Evolutionary conservation across 192 early-diverging fungal genomes (phyloP), one percentile per base, ranked within the genome.

Genomic region (Dissophora ornata): DNA sequence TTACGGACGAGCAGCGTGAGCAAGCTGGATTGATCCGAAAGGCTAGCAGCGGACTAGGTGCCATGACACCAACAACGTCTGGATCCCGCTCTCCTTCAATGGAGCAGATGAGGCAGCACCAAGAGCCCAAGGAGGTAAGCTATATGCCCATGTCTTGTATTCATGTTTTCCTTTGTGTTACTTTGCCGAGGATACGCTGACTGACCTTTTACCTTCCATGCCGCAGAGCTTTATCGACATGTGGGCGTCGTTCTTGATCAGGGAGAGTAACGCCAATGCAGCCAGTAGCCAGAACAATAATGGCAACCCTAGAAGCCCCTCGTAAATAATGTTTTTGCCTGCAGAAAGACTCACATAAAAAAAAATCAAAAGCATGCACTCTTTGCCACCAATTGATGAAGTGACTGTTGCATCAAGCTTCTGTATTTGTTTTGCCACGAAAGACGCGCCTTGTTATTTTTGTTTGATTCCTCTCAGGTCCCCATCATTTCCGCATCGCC

Each of bases 1-100:
- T 96, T 41, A 88, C 77, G 10, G 95, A 96, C 46, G 93, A 95
- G 79, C 95, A 99, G 66, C 93, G 95, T 61, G 91, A 87, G 41
- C 87, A 91, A 64, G 88, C 90, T 18, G 93, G 94, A 22, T 79
- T 97, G 44, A 90, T 92, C 26, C 82, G 93, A 48, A 86, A 79
- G 58, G 83, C 88, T 19, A 82, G 83, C 5, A 74, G 79, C 21
- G 70, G 55, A 18, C 51, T 67, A 18, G 68, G 69, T 6, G 36
- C 69, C 26, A 80, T 81, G 47, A 67, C 80, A 4, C 69, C 85
- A 22, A 61, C 83, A 4, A 62, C 79, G 22, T 71, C 82, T 25
- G 67, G 75, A 48, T 51, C 84, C 29, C 46, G 86, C 33, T 86
- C 86, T 24, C 85, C 87, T 0, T 79, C 79, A 2, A 80, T 83